phyloP scores from a whole-genome alignment of 2,329 filamentous ascomycete genomes.

The Ustulina deusta region DNA sequence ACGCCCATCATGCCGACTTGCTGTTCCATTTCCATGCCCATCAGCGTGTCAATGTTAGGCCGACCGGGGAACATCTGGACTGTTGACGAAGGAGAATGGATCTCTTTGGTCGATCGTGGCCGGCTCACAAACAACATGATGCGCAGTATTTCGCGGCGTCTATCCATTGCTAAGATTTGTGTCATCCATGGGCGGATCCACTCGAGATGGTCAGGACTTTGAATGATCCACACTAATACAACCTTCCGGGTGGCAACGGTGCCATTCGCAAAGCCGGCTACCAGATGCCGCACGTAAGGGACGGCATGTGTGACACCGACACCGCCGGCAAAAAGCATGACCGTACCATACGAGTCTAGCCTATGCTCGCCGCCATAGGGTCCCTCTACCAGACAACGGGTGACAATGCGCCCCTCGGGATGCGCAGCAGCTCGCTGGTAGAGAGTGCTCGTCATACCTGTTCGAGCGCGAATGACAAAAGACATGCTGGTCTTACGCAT shows the following conservation, averaged over 20 bases:
- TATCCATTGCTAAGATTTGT: slow-evolving; percentile 79
- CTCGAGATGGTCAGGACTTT: slow-evolving; percentile 82
- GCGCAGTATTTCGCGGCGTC: slow-evolving; percentile 77
- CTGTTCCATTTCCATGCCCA: slow-evolving; percentile 79
- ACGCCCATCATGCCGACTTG: slow-evolving; percentile 81
- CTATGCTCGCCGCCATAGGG: slow-evolving; percentile 80
- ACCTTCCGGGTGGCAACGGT: slow-evolving; percentile 79
- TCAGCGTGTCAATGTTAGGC: slow-evolving; percentile 78
- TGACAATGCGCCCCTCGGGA: slow-evolving; percentile 70
- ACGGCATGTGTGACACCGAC: slow-evolving; percentile 86
- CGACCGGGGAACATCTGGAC: slow-evolving; percentile 88
- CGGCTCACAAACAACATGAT: slow-evolving; percentile 84
- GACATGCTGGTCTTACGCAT: slow-evolving; percentile 75
- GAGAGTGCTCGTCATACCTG: slow-evolving; percentile 77
- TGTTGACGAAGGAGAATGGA: slow-evolving; percentile 79
- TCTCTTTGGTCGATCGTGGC: slow-evolving; percentile 81
- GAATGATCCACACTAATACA: slow-evolving; percentile 82
- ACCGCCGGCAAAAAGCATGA: slow-evolving; percentile 82
- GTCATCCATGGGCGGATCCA: slow-evolving; percentile 91
- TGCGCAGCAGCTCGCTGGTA: slow-evolving; percentile 74
- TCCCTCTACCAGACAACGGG: slow-evolving; percentile 77
- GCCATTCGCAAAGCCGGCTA: slow-evolving; percentile 74
- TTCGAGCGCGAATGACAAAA: slow-evolving; percentile 78
- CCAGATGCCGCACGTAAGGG: slow-evolving; percentile 78
- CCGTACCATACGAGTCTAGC: slow-evolving; percentile 80